These are phyloP conservation scores for Phytophthora parvispora DNA, from an alignment of 352 stramenopile genomes.

Conservation along the genomic window DNA sequence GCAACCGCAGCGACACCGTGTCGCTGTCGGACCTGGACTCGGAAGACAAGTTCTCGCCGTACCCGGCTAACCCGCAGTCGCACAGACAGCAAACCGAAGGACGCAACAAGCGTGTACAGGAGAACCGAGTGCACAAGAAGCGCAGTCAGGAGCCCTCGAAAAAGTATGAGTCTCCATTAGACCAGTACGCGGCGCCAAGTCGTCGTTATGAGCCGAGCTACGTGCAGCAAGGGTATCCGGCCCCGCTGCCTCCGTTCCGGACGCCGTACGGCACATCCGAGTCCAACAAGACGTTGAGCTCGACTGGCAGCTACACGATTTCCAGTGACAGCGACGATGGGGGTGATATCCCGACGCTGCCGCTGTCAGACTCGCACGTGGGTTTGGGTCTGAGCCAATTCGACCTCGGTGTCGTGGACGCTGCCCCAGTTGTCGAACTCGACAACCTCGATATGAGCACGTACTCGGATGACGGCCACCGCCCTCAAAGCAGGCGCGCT, in stretches of 20 bases:
- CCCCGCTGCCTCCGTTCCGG: conserved; percentile 31
- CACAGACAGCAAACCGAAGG: conserved; percentile 41
- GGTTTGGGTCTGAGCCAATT: conserved; percentile 48
- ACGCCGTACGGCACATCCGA: conserved; percentile 31
- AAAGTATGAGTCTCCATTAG: conserved; percentile 31
- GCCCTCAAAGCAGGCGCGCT: conserved; percentile 24
- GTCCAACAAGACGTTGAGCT: conserved; percentile 27
- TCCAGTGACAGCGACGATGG: conserved; percentile 43
- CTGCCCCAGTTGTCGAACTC: conserved; percentile 22
- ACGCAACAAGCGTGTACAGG: conserved; percentile 40
- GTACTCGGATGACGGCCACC: conserved; percentile 29
- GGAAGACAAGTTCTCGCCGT: conserved; percentile 49
- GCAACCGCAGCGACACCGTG: conserved; percentile 27
- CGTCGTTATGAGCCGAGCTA: conserved; percentile 23
- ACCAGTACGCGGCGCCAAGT: conserved; percentile 30
- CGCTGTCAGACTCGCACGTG: conserved; percentile 20
- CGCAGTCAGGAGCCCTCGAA: background rate
- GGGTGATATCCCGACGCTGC: conserved; percentile 14
- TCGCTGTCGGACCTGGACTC: conserved; percentile 41
- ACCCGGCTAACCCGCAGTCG: conserved; percentile 28
- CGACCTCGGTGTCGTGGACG: conserved; percentile 40
- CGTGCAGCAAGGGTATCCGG: conserved; percentile 4
- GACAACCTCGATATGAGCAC: conserved; percentile 37
- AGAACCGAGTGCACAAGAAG: conserved; percentile 36
- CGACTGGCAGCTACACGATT: conserved; percentile 29